Evolutionary conservation across 495 filamentous ascomycete species (phyloP).

Genomic region (Symbiotaphrina buchneri): DNA sequence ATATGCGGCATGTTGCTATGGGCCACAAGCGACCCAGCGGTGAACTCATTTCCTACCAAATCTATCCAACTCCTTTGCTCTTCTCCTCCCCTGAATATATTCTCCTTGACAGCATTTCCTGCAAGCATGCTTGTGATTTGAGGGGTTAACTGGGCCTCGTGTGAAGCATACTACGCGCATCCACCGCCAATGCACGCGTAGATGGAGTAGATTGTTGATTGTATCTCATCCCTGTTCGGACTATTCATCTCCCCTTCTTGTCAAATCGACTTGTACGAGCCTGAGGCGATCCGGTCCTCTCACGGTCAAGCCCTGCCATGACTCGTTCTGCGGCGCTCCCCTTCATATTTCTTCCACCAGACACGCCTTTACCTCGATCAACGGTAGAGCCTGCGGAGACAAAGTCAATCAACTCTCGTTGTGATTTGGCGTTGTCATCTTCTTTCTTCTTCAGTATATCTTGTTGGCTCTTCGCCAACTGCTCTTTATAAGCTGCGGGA

Average conservation of each 20-base stretch:
- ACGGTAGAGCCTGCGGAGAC: slow-evolving; percentile 23
- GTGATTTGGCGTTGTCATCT: slow-evolving; percentile 23
- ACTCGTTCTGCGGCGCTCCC: slow-evolving; percentile 10
- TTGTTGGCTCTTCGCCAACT: slow-evolving; percentile 42
- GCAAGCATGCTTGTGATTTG: no score
- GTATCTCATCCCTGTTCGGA: background rate
- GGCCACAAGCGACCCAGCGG: no score
- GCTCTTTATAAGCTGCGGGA: slow-evolving; percentile 48
- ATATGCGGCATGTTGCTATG: no score
- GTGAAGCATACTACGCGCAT: no score
- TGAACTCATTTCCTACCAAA: no score
- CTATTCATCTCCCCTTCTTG: slow-evolving; percentile 3
- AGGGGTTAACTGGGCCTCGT: no score
- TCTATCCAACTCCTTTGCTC: no score
- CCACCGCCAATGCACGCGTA: no score
- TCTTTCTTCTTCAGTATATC: slow-evolving; percentile 33
- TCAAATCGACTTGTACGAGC: background rate
- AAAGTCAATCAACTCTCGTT: slow-evolving; percentile 56
- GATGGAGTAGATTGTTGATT: no score
- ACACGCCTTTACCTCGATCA: slow-evolving; percentile 2
- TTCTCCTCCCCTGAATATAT: no score
- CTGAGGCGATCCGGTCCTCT: slow-evolving; percentile 4
- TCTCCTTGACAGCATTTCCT: no score
- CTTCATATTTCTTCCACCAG: slow-evolving; percentile 1
- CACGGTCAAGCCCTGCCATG: slow-evolving; percentile 8